Conservation (phyloP, 2,329 filamentous ascomycete genomes). For the Aureobasidium subglaciale region DNA sequence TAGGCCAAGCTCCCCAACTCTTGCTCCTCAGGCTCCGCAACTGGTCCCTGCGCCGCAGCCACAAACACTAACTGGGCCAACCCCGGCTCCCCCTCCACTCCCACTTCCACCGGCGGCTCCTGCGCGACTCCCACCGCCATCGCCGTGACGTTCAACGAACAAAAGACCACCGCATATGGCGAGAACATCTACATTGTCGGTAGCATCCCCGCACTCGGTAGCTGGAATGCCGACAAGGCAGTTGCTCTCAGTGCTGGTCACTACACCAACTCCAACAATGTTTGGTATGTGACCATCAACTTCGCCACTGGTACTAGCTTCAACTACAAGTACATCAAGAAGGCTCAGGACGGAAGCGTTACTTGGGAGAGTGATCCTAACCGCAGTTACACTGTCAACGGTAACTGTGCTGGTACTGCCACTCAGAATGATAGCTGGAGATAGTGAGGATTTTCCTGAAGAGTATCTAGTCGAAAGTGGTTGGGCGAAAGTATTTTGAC, state of each 20-base stretch:
- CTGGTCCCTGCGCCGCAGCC: constrained; percentile 23
- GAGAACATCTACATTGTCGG: constrained; percentile 61
- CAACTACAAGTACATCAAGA: constrained; percentile 60
- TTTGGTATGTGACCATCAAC: constrained; percentile 54
- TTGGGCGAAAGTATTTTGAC: too few relatives aligned
- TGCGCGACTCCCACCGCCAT: constrained; percentile 27
- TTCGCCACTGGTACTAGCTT: constrained; percentile 51
- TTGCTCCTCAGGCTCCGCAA: constrained; percentile 24
- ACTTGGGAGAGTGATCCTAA: constrained; percentile 58
- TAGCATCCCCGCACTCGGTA: constrained; percentile 51
- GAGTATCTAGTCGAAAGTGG: too few relatives aligned
- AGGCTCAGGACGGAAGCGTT: constrained; percentile 47
- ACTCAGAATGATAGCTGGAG: constrained; percentile 36
- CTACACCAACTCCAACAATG: constrained; percentile 53
- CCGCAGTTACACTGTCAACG: constrained; percentile 35
- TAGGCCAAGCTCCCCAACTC: constrained; percentile 19
- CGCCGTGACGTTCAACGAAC: constrained; percentile 56
- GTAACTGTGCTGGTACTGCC: constrained; percentile 29
- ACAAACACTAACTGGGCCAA: constrained; percentile 27
- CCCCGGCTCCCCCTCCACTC: constrained; percentile 25
- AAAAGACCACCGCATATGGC: constrained; percentile 51
- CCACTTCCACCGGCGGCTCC: constrained; percentile 21
- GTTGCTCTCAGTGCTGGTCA: constrained; percentile 50
- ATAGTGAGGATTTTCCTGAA: not conserved
- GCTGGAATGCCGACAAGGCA: constrained; percentile 50